Evolutionary conservation across 1,139 yeast species (phyloP), one percentile per base, ranked within the genome.

Genomic region (Sugiyamaella grinbergsii): DNA sequence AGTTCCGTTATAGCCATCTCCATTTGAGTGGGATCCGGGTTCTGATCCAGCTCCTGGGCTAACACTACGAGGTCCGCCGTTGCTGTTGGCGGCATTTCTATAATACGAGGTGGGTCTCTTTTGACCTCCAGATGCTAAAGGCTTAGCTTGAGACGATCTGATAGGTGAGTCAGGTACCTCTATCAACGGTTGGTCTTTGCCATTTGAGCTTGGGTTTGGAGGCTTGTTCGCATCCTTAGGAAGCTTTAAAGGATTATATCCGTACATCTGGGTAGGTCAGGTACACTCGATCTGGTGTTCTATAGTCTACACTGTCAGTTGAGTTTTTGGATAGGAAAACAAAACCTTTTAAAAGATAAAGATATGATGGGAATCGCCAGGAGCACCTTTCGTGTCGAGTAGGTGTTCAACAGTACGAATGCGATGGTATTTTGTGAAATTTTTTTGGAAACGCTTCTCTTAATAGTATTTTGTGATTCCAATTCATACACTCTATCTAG

Each of bases 121-220:
- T 32, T 52, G 59, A 3, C 36, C 39, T 15, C 43, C 33, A 19
- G 47, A 18, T 13, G 48, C 11, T 6, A n/a, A n/a, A n/a, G 43
- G 42, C 29, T 33, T 46, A 11, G 24, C 7, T 31, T 32, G 41
- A n/a, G 31, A n/a, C 11, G 28, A n/a, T 33, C 3, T 11, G 10
- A 43, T 42, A 11, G 60, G 57, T 6, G 57, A 50, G 36, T 46
- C 59, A 10, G 59, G 58, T 6, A 57, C 60, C 31, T 57, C 57
- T 11, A 54, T 29, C 18, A 54, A 53, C 5, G 55, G 56, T 18
- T 20, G 2, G 8, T 15, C 23, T 3, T n/a, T 10, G 13, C 20
- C 31, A 31, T 20, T 36, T 13, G 41, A 4, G 8, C 16, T 42
- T 5, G 5, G 15, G 5, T 18, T 15, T 16, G 20, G 11, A 43